A percentile compares a stretch with the other conserved stretches of the same genome.
Evolutionary conservation across 352 stramenopile genomes (phyloP).

Genomic region (Globisporangium yorkense): DNA sequence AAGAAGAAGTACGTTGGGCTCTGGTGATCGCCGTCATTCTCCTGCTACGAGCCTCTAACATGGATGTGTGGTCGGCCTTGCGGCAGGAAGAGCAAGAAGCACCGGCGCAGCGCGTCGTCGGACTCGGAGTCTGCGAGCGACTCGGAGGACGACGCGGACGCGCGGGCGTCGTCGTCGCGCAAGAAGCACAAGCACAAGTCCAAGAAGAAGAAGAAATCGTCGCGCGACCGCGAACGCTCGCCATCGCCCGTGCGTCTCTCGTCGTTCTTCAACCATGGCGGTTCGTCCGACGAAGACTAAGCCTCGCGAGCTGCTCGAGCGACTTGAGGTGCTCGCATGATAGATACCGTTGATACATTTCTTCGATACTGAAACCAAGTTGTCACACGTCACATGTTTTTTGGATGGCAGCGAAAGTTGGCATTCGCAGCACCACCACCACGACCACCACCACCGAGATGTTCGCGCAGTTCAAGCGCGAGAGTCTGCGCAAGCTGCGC

Average conservation of each 20-base stretch:
- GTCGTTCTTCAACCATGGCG: constrained; percentile 85
- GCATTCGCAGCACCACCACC: no score
- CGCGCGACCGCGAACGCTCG: constrained; percentile 31
- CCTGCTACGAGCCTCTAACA: no score
- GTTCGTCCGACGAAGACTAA: constrained; percentile 9
- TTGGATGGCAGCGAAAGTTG: not conserved
- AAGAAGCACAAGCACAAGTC: constrained; percentile 36
- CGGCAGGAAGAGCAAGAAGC: constrained; percentile 57
- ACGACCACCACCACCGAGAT: constrained; percentile 13
- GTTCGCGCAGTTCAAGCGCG: constrained; percentile 83
- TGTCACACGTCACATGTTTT: not conserved
- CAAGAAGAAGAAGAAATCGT: constrained; percentile 55
- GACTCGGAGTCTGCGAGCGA: constrained; percentile 37
- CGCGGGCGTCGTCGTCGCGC: constrained; percentile 11
- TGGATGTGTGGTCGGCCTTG: constrained; percentile 1
- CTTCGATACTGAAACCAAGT: not conserved
- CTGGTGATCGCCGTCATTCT: no score
- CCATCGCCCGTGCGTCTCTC: constrained; percentile 77
- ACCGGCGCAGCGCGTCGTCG: constrained; percentile 37
- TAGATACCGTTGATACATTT: not conserved
- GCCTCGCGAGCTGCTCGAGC: not conserved
- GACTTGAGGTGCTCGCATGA: not conserved
- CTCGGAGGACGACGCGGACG: constrained; percentile 25
- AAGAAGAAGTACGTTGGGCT: constrained; percentile 61
- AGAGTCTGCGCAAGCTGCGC: constrained; percentile 80